Evolutionary conservation across 495 filamentous ascomycete species (phyloP).

Genomic region (Saxophila tyrrhenica): DNA sequence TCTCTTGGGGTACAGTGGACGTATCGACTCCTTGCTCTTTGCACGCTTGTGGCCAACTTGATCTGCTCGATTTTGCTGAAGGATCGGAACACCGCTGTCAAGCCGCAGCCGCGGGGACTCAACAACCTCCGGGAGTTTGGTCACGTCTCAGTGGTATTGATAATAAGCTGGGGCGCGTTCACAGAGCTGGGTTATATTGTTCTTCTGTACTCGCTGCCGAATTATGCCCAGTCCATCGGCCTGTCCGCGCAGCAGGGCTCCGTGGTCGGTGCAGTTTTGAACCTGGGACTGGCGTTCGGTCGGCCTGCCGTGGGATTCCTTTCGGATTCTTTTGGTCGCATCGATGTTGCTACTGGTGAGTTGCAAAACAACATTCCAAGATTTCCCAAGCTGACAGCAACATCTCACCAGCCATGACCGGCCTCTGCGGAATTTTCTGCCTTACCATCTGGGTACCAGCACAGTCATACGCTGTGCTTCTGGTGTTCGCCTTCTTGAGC

Average conservation of each 20-base stretch:
- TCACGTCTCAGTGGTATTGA: conserved; percentile 31
- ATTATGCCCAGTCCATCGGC: conserved; percentile 53
- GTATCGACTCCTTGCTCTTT: conserved; percentile 52
- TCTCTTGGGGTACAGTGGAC: conserved; percentile 49
- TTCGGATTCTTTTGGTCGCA: conserved; percentile 51
- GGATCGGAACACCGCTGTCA: conserved; percentile 46
- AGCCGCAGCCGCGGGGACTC: conserved; percentile 39
- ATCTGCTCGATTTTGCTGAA: conserved; percentile 45
- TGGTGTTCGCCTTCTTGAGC: conserved; percentile 55
- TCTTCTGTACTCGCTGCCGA: conserved; percentile 56
- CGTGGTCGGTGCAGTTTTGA: conserved; percentile 58
- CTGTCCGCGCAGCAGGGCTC: conserved; percentile 54
- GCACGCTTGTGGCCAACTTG: conserved; percentile 45
- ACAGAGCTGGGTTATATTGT: conserved; percentile 60
- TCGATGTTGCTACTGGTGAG: conserved; percentile 46
- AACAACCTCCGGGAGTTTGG: conserved; percentile 44
- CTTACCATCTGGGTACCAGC: conserved; percentile 60
- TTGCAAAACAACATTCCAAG: too few species aligned
- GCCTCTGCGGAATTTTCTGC: conserved; percentile 47
- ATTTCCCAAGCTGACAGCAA: too few species aligned
- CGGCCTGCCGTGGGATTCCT: conserved; percentile 53
- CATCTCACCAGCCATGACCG: conserved; percentile 44
- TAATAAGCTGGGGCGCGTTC: conserved; percentile 56
- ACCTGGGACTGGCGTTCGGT: conserved; percentile 50
- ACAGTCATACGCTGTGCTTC: conserved; percentile 48